Percentiles rank a stretch among this genome's conserved stretches.
phyloP scores from a whole-genome alignment of 345 rosid genomes.

The Gossypium australe region DNA sequence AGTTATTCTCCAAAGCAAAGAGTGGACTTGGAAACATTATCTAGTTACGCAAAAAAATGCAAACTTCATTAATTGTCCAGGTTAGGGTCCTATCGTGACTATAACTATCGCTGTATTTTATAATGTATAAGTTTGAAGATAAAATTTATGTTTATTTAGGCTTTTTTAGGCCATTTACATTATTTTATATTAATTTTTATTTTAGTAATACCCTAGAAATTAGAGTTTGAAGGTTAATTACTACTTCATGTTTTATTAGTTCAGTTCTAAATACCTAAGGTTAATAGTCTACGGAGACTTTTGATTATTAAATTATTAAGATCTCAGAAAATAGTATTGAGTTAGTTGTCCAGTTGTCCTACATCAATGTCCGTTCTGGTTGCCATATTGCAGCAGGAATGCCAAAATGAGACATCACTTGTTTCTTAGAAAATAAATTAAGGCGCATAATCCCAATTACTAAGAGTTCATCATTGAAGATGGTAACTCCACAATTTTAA shows the following conservation, averaged over 20 bases:
- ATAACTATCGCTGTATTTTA: neutral
- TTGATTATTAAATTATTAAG: neutral
- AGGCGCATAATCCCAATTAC: neutral
- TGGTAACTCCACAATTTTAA: constrained; percentile 3
- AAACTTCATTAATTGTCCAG: neutral
- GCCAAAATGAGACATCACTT: neutral
- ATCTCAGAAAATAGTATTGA: neutral
- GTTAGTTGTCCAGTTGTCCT: neutral
- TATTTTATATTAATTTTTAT: neutral
- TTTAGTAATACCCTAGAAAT: neutral
- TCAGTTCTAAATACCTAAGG: neutral
- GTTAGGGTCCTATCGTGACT: neutral
- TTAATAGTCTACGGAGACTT: neutral
- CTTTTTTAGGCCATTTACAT: neutral
- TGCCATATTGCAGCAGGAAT: neutral
- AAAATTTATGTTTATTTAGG: neutral
- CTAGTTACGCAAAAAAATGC: neutral
- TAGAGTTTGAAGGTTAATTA: neutral
- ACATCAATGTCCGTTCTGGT: neutral
- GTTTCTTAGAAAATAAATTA: neutral
- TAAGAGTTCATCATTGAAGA: neutral
- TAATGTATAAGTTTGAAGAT: neutral
- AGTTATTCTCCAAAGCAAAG: constrained; percentile 4
- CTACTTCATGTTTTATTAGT: neutral
- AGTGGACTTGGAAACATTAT: neutral